Conservation (phyloP, 805 yeast species). For the Candida hungchunana region DNA sequence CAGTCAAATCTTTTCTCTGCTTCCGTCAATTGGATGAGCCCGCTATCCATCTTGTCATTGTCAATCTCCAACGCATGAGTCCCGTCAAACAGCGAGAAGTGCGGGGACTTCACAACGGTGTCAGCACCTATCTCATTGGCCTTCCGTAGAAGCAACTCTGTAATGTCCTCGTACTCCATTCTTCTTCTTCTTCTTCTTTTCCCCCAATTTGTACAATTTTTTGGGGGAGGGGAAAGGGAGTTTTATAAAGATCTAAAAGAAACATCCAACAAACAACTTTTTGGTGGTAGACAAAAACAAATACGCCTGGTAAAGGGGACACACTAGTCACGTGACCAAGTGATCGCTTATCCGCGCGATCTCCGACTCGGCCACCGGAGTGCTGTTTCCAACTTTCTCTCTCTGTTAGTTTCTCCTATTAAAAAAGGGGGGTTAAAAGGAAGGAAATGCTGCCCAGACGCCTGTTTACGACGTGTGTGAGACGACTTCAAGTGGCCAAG, state of each 20-base stretch:
- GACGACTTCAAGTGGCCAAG: constrained; percentile 10
- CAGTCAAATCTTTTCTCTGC: constrained; percentile 48
- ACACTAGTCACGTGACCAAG: too few relatives aligned
- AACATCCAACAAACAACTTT: too few relatives aligned
- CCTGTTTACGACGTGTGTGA: constrained; percentile 8
- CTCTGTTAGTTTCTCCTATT: too few relatives aligned
- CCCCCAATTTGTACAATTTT: neutral
- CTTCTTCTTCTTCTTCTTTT: neutral
- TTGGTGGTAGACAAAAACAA: too few relatives aligned
- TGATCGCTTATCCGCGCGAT: too few relatives aligned
- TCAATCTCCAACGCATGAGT: constrained; percentile 82
- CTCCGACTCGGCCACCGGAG: too few relatives aligned
- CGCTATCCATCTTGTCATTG: constrained; percentile 74
- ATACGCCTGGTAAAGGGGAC: too few relatives aligned
- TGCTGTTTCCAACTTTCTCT: too few relatives aligned
- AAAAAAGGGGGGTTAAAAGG: too few relatives aligned
- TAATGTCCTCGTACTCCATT: constrained; percentile 42
- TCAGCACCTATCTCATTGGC: constrained; percentile 41
- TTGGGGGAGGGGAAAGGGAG: too few relatives aligned
- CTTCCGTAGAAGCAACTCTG: constrained; percentile 42
- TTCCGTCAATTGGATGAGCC: constrained; percentile 45
- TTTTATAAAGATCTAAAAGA: too few relatives aligned
- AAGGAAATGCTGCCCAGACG: constrained; percentile 6
- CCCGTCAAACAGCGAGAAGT: constrained; percentile 72
- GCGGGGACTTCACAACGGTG: constrained; percentile 52